Evolutionary conservation across 129 eudicot genomes (phyloP).

Genomic region (Dittrichia graveolens): DNA sequence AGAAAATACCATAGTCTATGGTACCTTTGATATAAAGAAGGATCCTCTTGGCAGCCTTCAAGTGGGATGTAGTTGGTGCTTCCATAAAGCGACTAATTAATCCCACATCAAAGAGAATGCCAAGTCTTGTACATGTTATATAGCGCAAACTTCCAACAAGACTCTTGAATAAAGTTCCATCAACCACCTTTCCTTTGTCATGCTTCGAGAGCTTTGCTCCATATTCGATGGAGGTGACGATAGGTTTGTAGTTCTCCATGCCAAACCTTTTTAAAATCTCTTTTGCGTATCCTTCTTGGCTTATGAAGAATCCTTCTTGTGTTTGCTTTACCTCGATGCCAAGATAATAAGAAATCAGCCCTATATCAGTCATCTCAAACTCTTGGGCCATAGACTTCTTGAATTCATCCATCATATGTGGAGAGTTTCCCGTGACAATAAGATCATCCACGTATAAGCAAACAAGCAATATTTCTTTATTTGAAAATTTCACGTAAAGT

Average conservation of each 20-base stretch:
- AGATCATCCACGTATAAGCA: slow-evolving; percentile 3
- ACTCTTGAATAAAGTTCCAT: neutral
- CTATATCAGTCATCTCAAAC: neutral
- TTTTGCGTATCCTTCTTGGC: too few species aligned
- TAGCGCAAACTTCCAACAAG: too few species aligned
- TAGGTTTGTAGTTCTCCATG: too few species aligned
- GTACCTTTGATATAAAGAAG: neutral
- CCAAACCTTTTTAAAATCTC: too few species aligned
- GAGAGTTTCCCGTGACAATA: neutral
- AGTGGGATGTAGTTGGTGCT: neutral
- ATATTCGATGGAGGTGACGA: too few species aligned
- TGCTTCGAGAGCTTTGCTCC: too few species aligned
- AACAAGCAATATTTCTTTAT: neutral
- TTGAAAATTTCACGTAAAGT: neutral
- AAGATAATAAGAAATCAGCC: slow-evolving; percentile 4
- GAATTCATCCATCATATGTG: neutral
- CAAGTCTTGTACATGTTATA: neutral
- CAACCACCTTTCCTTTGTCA: too few species aligned
- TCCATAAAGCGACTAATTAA: neutral
- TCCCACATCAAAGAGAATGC: neutral
- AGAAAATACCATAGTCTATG: neutral
- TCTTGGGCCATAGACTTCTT: neutral
- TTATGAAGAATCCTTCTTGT: too few species aligned
- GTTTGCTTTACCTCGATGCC: too few species aligned
- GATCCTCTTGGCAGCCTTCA: neutral